Percentiles rank a stretch among this genome's conserved stretches.
phyloP scores from a whole-genome alignment of 331 rosid genomes.

The Spiraea crenata region DNA sequence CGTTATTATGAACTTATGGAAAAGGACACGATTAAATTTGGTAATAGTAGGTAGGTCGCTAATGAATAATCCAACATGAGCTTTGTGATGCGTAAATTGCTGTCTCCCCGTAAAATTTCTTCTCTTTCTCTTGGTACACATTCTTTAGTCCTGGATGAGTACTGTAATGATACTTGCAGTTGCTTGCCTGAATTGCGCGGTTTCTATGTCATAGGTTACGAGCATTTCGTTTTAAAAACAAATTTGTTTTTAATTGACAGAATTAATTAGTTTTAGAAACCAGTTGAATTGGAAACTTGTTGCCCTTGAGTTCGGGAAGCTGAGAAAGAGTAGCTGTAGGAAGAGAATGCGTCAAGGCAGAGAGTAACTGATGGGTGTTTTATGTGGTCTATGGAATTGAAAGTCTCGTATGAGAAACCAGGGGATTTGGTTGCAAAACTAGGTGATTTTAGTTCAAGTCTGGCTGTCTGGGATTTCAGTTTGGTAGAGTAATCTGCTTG shows the following conservation, averaged over 20 bases:
- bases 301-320: neutral
- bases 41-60: slow-evolving; percentile 80
- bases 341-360: neutral
- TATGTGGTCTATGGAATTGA: neutral
- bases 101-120: neutral
- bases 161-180: neutral
- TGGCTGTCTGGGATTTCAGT: neutral
- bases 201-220: neutral
- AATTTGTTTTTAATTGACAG: neutral
- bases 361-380: neutral
- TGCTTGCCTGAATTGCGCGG: neutral
- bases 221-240: too few species aligned
- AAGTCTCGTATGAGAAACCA: neutral
- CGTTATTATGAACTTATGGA: slow-evolving; percentile 92
- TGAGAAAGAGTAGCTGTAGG: too few species aligned
- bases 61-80: slow-evolving; percentile 13
- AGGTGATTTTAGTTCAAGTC: too few species aligned
- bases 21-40: slow-evolving; percentile 86
- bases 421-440: too few species aligned
- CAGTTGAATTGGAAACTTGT: neutral
- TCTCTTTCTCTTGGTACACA: neutral
- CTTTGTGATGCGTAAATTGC: neutral
- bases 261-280: slow-evolving; percentile 1
- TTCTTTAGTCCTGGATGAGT: neutral
- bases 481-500: neutral